Base-by-base conservation (phyloP, 352 stramenopile species). In the Globisporangium parvum region DNA sequence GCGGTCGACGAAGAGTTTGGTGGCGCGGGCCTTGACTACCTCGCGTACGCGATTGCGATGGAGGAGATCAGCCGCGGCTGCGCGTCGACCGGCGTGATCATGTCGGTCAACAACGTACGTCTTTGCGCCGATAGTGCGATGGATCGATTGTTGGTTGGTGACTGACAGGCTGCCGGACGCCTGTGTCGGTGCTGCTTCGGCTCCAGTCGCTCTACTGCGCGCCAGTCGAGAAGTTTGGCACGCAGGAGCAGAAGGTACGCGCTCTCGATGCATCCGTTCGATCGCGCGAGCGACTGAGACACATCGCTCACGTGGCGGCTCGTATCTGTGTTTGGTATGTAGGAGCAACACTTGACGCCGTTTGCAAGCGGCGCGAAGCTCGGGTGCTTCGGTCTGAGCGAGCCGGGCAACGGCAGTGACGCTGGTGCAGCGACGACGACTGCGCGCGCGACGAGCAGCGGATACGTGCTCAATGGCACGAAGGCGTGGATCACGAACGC, bases 401-500 rank as follows among this genome's bases (percentile, higher is more conserved):
- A 93, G 63, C 93, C 93, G n/a, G 91, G 95, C 47, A 98, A 98
- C 73, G 91, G 95, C 42, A 96, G 80, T 59, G 91, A 98, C 70
- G 93, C 94, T 41, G 95, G 96, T 37, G 96, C 96, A 8, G 96
- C 96, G 11, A 87, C 82, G 12, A 98, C 95, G 0, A 98, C 91
- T 2, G 96, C 96, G 20, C 87, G 72, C 6, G 51, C 66, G 21
- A 86, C 83, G 11, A 82, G 92, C 70, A 87, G 75, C 37, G 85
- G 95, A 57, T 99, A 94, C 73, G 85, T 98, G 51, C 75, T 99
- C 17, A 98, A 98, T 75, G 96, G 95, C 46, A 98, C 93, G 44
- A 99, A 99, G 70, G 93, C 93, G 41, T 98, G 94, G 94, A 98
- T 98, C 73, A 98, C 91, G 10, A 98, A 98, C 75, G 92, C 94